Base-by-base conservation (phyloP, 208 protist genomes). In the Naegleria fowleri region DNA sequence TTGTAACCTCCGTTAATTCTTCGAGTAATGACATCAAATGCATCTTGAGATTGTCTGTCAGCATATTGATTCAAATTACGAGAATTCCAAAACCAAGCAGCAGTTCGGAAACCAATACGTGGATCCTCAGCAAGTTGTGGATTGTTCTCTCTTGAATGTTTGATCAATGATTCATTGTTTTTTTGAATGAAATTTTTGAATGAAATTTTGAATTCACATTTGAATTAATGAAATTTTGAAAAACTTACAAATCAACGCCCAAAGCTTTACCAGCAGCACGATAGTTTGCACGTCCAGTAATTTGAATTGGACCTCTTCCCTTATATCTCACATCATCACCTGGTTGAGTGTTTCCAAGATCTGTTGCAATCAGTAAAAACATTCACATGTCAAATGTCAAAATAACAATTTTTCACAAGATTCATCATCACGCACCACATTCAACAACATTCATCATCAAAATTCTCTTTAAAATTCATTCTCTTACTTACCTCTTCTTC, bases 1-100 rank as follows among this genome's bases (percentile, higher is more conserved):
- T 92, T 92, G 90, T 55, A 67, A 51, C 91, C 91, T 33, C 91
- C 91, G 59, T 92, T 92, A 40, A 92, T 89, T 55, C 83, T 67
- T 33, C n/a, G 33, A 52, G 91, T 92, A n/a, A 92, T 36, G 7
- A 0, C 0, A 67, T 91, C 86, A n/a, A 92, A 91, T 4, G 13
- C 43, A 52, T 36, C 25, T 79, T 79, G 87, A 36, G 33, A 89
- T 29, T 67, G 11, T 48, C 55, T 6, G 36, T 92, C 91, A 43
- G 90, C 88, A 48, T 92, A 86, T 19, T 59, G 85, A 83, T 92
- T 92, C 40, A 92, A 85, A n/a, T 48, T 86, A 6, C 19, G 36
- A 40, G 29, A 55, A 55, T 86, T 79, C 91, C 91, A 92, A 41
- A 41, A 92, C 52, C 83, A 90, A 51, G 85, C 91, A 90, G 91